These are phyloP conservation scores for Stephania cephalantha DNA, from an alignment of 164 flowering plant species.

Conservation along the genomic window DNA sequence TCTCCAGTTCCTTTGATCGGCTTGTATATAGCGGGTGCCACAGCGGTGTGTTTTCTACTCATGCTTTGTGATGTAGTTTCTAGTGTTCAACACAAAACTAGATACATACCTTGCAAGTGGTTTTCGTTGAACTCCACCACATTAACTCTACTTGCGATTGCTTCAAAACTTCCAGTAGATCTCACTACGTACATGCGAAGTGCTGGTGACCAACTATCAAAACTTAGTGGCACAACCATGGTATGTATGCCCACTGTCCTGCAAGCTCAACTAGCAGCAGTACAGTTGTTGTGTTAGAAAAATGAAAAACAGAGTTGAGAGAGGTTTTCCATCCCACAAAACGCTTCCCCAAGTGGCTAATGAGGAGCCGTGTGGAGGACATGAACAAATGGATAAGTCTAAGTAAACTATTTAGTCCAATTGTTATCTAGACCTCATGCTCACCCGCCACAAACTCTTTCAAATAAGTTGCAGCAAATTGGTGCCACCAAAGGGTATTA, in stretches of 20 bases:
- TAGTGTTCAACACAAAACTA: too few species aligned
- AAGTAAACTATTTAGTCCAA: background rate
- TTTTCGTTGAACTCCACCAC: too few species aligned
- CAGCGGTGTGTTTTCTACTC: too few species aligned
- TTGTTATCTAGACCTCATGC: background rate
- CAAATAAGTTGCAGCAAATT: background rate
- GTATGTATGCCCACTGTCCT: background rate
- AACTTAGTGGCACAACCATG: too few species aligned
- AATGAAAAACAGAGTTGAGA: background rate
- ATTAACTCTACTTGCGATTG: too few species aligned
- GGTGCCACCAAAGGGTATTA: background rate
- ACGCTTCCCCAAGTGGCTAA: background rate
- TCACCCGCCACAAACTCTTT: background rate
- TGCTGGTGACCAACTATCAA: too few species aligned
- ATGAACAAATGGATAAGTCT: conserved; percentile 5
- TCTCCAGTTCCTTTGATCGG: too few species aligned
- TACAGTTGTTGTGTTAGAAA: background rate
- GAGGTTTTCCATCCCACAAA: background rate
- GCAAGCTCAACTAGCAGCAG: background rate
- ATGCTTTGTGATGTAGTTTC: too few species aligned
- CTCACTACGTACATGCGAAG: too few species aligned
- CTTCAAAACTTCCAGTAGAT: too few species aligned
- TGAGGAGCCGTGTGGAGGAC: background rate
- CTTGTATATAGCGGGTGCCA: too few species aligned
- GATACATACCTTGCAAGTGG: too few species aligned